These are phyloP conservation scores for Boletus tomentosulus DNA, from an alignment of 768 basidiomycete species.

Conservation along the genomic window DNA sequence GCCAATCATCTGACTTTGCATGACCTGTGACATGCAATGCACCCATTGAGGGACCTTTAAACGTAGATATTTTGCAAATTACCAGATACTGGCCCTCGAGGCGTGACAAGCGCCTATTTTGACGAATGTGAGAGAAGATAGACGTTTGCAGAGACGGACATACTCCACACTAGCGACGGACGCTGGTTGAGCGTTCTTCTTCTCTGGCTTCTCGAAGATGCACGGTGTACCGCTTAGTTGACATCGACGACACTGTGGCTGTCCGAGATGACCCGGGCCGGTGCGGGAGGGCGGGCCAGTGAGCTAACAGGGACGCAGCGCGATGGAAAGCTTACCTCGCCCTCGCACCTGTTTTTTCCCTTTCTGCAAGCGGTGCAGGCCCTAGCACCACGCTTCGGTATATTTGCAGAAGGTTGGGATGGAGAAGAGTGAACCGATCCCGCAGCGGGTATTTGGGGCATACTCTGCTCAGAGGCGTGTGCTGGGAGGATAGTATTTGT, in stretches of 20 bases:
- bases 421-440: conserved; percentile 24
- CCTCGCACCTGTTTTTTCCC: conserved; percentile 91
- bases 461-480: conserved; percentile 15
- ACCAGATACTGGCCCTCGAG: conserved; percentile 86
- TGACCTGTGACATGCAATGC: conserved; percentile 47
- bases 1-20: conserved; percentile 93
- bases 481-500: conserved; percentile 32
- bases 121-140: conserved; percentile 17
- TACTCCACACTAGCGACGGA: conserved; percentile 72
- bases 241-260: conserved; percentile 91
- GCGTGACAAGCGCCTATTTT: conserved; percentile 67
- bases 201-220: conserved; percentile 89
- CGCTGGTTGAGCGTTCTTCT: conserved; percentile 63
- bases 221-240: conserved; percentile 76
- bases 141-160: conserved; percentile 25
- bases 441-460: conserved; percentile 37
- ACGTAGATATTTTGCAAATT: conserved; percentile 12
- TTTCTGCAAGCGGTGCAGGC: conserved; percentile 88
- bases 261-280: conserved; percentile 59
- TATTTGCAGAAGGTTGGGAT: conserved; percentile 47
- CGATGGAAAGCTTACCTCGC: conserved; percentile 58
- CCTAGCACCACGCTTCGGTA: conserved; percentile 85
- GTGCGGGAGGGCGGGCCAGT: conserved; percentile 67
- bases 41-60: conserved; percentile 1
- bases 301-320: conserved; percentile 43